Base-by-base conservation (phyloP, 305 asterid genomes). In the Solanum hybrid region DNA sequence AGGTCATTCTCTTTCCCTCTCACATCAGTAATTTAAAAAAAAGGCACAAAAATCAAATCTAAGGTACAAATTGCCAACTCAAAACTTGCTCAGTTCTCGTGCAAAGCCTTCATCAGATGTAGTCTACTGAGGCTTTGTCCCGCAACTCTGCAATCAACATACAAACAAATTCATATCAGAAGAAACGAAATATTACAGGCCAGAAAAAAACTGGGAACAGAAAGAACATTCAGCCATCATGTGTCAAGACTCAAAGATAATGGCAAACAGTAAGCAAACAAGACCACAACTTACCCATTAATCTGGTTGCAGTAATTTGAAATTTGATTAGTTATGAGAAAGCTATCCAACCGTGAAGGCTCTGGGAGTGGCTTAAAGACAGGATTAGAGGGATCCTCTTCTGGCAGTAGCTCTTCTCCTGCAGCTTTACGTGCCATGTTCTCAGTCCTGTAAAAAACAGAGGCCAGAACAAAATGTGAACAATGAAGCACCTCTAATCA, bases 231-330 rank as follows among this genome's bases (percentile, higher is more conserved):
- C 31, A 35, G 0, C 84, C 57, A 76, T 76, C 83, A 34, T 34
- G 83, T 33, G 24, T 64, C 89, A n/a, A n/a, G 37, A 8, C 22
- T 26, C 89, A 67, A 14, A 34, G 79, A 69, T 61, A 86, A 67
- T 5, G 11, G 57, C 61, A 36, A 39, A 67, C 29, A 46, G 69
- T 80, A 84, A 89, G 90, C 37, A 82, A n/a, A n/a, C 85, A 71
- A 26, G 12, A 14, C 46, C 35, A 64, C 57, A 90, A 77, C 92
- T 86, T 95, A 97, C 99, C 99, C 99, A 57, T 97, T 96, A 82
- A 96, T 96, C 93, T 97, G 99, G 95, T 97, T 96, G 96, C 99
- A 96, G 80, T 96, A 96, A 90, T 95, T 97, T 82, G 98, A 91
- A 90, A 96, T 92, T 93, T 96, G 99, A 93, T 97, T 97, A n/a